A percentile compares a stretch with the other conserved stretches of the same genome.
These are phyloP conservation scores for Suillus subluteus DNA, from an alignment of 768 basidiomycete genomes.

Conservation along the genomic window DNA sequence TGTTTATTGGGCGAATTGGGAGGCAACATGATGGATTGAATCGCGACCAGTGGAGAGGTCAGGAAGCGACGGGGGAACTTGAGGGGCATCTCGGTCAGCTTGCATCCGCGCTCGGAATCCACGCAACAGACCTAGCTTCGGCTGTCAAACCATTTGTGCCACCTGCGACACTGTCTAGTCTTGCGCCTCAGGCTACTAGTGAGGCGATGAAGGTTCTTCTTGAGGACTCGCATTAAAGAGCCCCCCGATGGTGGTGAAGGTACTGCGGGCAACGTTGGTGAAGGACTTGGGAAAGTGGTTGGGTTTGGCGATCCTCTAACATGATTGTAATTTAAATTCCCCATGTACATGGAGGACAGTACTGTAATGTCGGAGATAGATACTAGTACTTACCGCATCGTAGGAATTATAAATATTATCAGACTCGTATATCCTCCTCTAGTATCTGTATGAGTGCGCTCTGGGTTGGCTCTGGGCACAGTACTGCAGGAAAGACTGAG, in stretches of 20 bases:
- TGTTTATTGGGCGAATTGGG: slow-evolving; percentile 16
- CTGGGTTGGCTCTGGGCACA: neutral
- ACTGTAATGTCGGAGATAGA: neutral
- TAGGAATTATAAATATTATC: neutral
- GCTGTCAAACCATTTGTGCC: slow-evolving; percentile 67
- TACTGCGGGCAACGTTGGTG: slow-evolving; percentile 35
- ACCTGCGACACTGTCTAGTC: slow-evolving; percentile 59
- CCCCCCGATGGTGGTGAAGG: slow-evolving; percentile 16
- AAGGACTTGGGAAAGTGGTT: slow-evolving; percentile 45
- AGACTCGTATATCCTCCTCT: neutral
- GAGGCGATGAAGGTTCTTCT: slow-evolving; percentile 44
- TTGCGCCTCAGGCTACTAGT: slow-evolving; percentile 50
- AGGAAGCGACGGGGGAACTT: slow-evolving; percentile 35
- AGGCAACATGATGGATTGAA: slow-evolving; percentile 15
- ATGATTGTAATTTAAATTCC: neutral
- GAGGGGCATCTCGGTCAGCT: slow-evolving; percentile 62
- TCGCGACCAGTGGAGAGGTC: slow-evolving; percentile 7
- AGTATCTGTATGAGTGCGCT: neutral
- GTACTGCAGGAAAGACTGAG: neutral
- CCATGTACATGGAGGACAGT: neutral
- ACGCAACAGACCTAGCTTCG: slow-evolving; percentile 59
- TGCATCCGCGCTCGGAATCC: slow-evolving; percentile 64
- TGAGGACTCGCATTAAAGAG: slow-evolving; percentile 13
- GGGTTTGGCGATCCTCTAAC: slow-evolving; percentile 48
- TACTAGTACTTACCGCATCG: neutral